Evolutionary conservation across 148 eudicot species (phyloP), one percentile per base, ranked within the genome.

Genomic region (Diospyros kaki): DNA sequence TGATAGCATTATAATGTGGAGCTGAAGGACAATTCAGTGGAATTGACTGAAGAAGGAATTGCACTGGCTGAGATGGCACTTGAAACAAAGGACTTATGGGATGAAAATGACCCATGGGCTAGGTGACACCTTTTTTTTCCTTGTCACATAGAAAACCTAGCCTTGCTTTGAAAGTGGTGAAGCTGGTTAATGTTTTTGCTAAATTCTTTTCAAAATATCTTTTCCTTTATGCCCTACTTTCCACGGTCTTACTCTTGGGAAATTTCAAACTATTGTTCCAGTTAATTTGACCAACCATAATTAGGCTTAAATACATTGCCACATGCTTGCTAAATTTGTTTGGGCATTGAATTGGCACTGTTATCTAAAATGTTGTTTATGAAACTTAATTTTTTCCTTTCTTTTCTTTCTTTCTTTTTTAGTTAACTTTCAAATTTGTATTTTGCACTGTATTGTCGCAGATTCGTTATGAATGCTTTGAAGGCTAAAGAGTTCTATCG

Each of bases 31-130:
- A 91, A 93, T 71, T 93, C 98, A 55, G 97, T 96, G 65, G 99
- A 96, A 78, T 77, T 96, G 81, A 96, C 97, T 40, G 99, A 96
- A 84, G 97, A 89, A 80, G 99, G 99, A 63, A 93, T 96, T 45
- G 68, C 73, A 28, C 82, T 96, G 78, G 96, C 97, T 77, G 99
- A 96, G 89, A 82, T 85, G 88, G 99, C 99, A 68, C 86, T 96
- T 76, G 99, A 93, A 76, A 96, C 98, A 78, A 84, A 86, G 66
- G 99, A 96, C 71, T 84, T 96, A 3, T 96, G 99, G 99, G 99
- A 96, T 84, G 98, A 96, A 81, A 87, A 87, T 83, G 98, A 96
- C 89, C 99, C 94, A 59, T 96, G 99, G 99, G 99, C 99, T 74
- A 93, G 98, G 99, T 95, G 79, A 87, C 44, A 14, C 48, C 39